phyloP scores from a whole-genome alignment of 1,284 basidiomycete species.

The Anthracocystis setariae region DNA sequence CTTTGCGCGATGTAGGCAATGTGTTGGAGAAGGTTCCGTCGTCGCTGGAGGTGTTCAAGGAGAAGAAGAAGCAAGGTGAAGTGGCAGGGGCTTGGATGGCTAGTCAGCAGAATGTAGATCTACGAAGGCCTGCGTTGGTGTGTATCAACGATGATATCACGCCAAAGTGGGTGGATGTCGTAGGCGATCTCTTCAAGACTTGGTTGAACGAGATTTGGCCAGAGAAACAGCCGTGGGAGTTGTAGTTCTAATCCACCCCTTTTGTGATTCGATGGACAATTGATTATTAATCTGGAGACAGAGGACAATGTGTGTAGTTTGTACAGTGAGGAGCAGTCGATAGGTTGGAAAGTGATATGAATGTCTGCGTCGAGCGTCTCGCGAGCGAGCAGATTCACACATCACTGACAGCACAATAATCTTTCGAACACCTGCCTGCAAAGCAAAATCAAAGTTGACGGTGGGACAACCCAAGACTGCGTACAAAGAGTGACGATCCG shows the following conservation, averaged over 20 bases:
- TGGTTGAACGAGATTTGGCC: constrained; percentile 34
- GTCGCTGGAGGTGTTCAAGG: constrained; percentile 9
- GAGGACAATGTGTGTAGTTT: too few relatives aligned
- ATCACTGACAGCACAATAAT: too few relatives aligned
- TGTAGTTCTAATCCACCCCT: constrained; percentile 2
- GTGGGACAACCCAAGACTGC: too few relatives aligned
- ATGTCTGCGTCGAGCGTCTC: too few relatives aligned
- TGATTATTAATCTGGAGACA: not conserved
- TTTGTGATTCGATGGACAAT: not conserved
- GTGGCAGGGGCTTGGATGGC: constrained; percentile 12
- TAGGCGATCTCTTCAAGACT: constrained; percentile 13
- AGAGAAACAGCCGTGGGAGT: constrained; percentile 29
- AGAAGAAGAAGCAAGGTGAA: not conserved
- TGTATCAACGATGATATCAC: constrained; percentile 51
- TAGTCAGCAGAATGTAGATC: constrained; percentile 19
- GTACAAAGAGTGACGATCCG: too few relatives aligned
- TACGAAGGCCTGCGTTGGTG: constrained; percentile 12
- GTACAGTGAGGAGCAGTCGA: too few relatives aligned
- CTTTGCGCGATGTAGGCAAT: constrained; percentile 9
- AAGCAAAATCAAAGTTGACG: too few relatives aligned
- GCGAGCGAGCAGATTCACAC: too few relatives aligned
- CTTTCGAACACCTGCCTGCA: too few relatives aligned
- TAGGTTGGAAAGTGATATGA: too few relatives aligned
- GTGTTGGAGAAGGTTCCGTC: constrained; percentile 1
- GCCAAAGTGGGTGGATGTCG: constrained; percentile 18